Conservation (phyloP, 1,139 yeast genomes). For the Debaryomyces subglobosus region DNA sequence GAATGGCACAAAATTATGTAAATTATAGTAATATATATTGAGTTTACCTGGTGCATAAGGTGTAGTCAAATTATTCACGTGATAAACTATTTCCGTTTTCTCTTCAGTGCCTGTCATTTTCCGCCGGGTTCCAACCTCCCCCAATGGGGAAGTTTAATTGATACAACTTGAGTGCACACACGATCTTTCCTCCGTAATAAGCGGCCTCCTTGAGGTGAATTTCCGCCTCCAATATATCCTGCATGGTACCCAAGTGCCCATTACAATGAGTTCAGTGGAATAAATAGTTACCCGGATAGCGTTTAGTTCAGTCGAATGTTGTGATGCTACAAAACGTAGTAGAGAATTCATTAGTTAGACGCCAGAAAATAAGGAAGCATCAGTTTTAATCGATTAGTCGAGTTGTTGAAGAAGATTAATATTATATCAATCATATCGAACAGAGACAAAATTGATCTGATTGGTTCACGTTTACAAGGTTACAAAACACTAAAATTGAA, state of each 20-base stretch:
- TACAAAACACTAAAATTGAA: constrained; percentile 6
- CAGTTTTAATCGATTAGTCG: constrained; percentile 1
- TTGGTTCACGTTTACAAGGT: constrained; percentile 7
- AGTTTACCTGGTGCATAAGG: no score
- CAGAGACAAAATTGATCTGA: neutral
- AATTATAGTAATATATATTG: neutral
- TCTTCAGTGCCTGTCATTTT: neutral
- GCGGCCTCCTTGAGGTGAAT: neutral
- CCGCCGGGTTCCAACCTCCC: neutral
- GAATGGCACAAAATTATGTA: neutral
- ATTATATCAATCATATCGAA: neutral
- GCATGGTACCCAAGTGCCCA: neutral
- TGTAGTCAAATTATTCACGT: no score
- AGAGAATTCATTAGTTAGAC: constrained; percentile 2
- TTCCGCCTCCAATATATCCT: neutral
- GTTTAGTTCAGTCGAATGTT: constrained; percentile 11
- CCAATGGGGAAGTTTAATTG: constrained; percentile 1
- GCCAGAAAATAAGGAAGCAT: neutral
- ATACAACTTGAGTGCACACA: neutral
- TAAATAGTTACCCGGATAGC: constrained; percentile 7
- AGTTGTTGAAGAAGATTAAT: constrained; percentile 4
- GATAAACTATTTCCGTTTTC: no score
- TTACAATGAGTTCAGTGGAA: neutral
- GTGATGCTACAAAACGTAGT: constrained; percentile 11
- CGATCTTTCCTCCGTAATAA: neutral